Evolutionary conservation across 768 basidiomycete genomes (phyloP).

Genomic region (Serendipita indica): DNA sequence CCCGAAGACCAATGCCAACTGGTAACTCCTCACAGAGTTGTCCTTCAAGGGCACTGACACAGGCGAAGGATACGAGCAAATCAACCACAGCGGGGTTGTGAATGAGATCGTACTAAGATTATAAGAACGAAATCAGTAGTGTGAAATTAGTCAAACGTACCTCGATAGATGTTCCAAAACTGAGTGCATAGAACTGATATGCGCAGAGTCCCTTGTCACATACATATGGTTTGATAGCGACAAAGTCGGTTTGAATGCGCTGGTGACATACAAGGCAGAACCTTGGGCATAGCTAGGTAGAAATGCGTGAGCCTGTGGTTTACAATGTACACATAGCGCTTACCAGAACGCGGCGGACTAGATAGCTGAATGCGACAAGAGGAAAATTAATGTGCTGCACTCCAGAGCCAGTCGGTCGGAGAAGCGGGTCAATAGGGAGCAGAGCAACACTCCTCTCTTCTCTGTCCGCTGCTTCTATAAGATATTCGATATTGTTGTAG

Average conservation of each 20-base stretch:
- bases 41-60: slow-evolving; percentile 38
- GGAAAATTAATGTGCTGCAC: slow-evolving; percentile 39
- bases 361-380: slow-evolving; percentile 47
- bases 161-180: slow-evolving; percentile 53
- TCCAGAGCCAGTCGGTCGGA: slow-evolving; percentile 17
- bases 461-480: slow-evolving; percentile 27
- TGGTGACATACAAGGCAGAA: slow-evolving; percentile 65
- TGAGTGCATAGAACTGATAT: slow-evolving; percentile 53
- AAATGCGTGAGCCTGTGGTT: not conserved
- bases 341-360: slow-evolving; percentile 48
- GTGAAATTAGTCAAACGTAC: slow-evolving; percentile 22
- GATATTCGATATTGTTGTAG: slow-evolving; percentile 24
- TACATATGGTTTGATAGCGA: slow-evolving; percentile 59
- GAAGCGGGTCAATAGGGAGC: slow-evolving; percentile 44
- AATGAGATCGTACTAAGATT: slow-evolving; percentile 48
- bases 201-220: slow-evolving; percentile 50
- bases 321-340: slow-evolving; percentile 14
- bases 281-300: slow-evolving; percentile 41
- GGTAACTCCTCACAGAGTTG: slow-evolving; percentile 44
- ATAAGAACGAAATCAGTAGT: not conserved
- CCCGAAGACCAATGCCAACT: slow-evolving; percentile 43
- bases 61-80: slow-evolving; percentile 49
- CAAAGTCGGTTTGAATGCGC: slow-evolving; percentile 33
- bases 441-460: slow-evolving; percentile 28
- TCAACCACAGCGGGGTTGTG: slow-evolving; percentile 51